Evolutionary conservation across 176 grass and related monocot species (phyloP).

Genomic region (Triticum urartu): DNA sequence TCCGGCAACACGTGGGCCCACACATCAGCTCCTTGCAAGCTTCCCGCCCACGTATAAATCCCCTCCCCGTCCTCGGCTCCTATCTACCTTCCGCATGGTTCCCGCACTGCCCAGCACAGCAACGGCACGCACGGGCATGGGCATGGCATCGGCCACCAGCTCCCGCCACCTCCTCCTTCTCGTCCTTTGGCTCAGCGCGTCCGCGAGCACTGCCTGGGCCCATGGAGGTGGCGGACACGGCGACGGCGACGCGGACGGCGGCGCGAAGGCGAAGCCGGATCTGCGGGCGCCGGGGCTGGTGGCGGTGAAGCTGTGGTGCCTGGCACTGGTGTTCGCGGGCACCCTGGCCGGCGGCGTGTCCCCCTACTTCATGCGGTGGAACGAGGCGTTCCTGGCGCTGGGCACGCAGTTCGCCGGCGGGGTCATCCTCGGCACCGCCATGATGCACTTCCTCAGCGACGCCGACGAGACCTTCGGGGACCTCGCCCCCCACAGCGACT

Average conservation of each 20-base stretch:
- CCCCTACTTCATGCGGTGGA: conserved; percentile 90
- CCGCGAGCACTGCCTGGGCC: conserved; percentile 25
- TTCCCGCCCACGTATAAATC: not conserved
- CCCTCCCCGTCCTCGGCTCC: not conserved
- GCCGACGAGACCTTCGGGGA: conserved; percentile 72
- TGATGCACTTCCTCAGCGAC: conserved; percentile 96
- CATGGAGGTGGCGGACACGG: conserved; percentile 17
- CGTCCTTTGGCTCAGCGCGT: conserved; percentile 10
- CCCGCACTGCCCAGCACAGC: not conserved
- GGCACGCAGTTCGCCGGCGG: conserved; percentile 92
- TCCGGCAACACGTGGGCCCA: not conserved
- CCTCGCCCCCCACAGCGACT: conserved; percentile 44
- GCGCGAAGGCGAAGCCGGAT: conserved; percentile 28
- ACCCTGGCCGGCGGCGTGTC: conserved; percentile 80
- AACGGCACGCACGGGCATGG: not conserved
- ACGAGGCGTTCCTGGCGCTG: conserved; percentile 76
- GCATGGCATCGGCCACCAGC: not conserved
- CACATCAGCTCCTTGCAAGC: not conserved
- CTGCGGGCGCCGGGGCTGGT: conserved; percentile 71
- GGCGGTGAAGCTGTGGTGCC: conserved; percentile 75
- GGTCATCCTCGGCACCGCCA: conserved; percentile 85
- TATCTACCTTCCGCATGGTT: not conserved
- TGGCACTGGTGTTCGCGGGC: conserved; percentile 54
- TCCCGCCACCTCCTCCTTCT: not conserved
- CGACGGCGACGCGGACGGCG: conserved; percentile 16